A percentile compares a stretch with the other conserved stretches of the same genome.
phyloP scores from a whole-genome alignment of 352 stramenopile genomes.

The Peronosclerospora sorghi region DNA sequence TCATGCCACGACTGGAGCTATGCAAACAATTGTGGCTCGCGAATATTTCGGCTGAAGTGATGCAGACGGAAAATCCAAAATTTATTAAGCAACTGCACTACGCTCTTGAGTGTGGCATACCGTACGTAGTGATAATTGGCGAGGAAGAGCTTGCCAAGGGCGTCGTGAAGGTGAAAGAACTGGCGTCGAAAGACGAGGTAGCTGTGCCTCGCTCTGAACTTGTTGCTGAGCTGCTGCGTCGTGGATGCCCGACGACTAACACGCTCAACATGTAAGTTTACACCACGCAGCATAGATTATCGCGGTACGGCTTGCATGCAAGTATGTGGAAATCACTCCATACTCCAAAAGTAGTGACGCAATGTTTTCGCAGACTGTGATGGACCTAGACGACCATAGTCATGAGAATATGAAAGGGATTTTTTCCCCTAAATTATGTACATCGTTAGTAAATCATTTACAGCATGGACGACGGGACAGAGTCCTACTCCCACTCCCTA shows the following conservation, averaged over 20 bases:
- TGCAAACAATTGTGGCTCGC: constrained; percentile 79
- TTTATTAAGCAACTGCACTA: constrained; percentile 96
- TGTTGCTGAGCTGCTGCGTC: constrained; percentile 56
- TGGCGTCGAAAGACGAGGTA: constrained; percentile 87
- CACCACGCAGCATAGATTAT: neutral
- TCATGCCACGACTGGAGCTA: constrained; percentile 56
- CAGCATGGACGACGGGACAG: too few relatives aligned
- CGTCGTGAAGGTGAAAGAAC: constrained; percentile 95
- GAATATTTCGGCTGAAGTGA: constrained; percentile 94
- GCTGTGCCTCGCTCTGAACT: constrained; percentile 64
- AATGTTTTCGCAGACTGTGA: too few relatives aligned
- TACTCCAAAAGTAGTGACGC: too few relatives aligned
- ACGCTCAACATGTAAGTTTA: constrained; percentile 48
- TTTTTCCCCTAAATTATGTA: too few relatives aligned
- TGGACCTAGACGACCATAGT: too few relatives aligned
- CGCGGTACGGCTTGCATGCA: constrained; percentile 43
- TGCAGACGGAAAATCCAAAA: constrained; percentile 93
- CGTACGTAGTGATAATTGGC: constrained; percentile 95
- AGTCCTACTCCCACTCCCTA: too few relatives aligned
- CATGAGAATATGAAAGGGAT: too few relatives aligned
- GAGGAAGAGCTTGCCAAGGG: constrained; percentile 91
- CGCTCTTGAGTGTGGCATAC: constrained; percentile 90
- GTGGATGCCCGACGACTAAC: constrained; percentile 55
- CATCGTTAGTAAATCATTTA: too few relatives aligned
- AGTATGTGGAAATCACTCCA: too few relatives aligned